These are phyloP conservation scores for Rhizoclosmatium globosum DNA, from an alignment of 192 early-diverging fungal species.

Conservation along the genomic window DNA sequence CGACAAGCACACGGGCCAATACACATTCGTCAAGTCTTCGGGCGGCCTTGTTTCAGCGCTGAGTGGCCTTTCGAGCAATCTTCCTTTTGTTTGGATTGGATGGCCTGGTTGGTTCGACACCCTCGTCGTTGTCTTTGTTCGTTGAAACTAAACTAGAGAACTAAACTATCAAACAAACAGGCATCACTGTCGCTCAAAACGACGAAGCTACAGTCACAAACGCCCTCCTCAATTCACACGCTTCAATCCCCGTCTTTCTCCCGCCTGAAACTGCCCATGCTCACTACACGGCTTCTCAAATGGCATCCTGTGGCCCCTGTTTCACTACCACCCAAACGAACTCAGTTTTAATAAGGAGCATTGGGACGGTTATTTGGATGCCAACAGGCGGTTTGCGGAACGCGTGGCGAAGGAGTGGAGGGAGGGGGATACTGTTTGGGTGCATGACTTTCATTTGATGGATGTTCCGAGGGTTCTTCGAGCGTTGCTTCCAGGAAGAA, in stretches of 20 bases:
- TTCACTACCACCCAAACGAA: conserved; percentile 99
- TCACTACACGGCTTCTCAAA: conserved; percentile 99
- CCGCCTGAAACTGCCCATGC: conserved; percentile 90
- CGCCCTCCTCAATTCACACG: conserved; percentile 78
- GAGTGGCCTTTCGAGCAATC: conserved; percentile 91
- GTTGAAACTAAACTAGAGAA: neutral
- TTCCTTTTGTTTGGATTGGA: conserved; percentile 98
- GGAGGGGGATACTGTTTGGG: conserved; percentile 75
- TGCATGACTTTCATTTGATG: conserved; percentile 97
- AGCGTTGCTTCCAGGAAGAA: conserved; percentile 46
- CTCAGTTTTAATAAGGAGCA: conserved; percentile 93
- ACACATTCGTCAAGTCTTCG: conserved; percentile 85
- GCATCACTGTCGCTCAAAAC: conserved; percentile 82
- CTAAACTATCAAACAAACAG: conserved; percentile 45
- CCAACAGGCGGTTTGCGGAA: conserved; percentile 93
- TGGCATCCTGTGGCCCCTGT: conserved; percentile 97
- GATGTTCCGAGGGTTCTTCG: conserved; percentile 88
- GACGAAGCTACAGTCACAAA: conserved; percentile 76
- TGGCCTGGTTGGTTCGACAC: conserved; percentile 90
- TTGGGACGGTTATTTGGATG: conserved; percentile 96
- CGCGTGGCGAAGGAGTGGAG: conserved; percentile 82
- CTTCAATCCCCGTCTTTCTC: conserved; percentile 93
- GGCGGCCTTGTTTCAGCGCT: conserved; percentile 97
- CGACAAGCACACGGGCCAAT: conserved; percentile 55
- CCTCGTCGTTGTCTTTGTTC: neutral